phyloP scores from a whole-genome alignment of 805 yeast genomes.

The Monosporozyma yasuniensis region DNA sequence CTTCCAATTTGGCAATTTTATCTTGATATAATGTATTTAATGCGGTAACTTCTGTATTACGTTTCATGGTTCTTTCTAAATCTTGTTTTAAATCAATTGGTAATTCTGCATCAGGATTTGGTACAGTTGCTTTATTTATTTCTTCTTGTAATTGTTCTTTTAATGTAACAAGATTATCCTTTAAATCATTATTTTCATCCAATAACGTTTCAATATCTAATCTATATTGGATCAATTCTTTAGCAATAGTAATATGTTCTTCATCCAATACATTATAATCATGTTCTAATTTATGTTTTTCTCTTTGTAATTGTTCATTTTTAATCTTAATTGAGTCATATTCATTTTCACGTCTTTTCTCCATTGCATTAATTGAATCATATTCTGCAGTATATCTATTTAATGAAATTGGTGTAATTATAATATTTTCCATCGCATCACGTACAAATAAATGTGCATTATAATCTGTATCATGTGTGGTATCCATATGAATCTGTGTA shows the following conservation, averaged over 20 bases:
- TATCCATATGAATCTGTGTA: not conserved
- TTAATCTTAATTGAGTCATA: slow-evolving; percentile 56
- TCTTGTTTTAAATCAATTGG: slow-evolving; percentile 41
- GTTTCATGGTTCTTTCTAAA: slow-evolving; percentile 49
- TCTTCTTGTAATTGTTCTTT: slow-evolving; percentile 32
- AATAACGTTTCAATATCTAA: slow-evolving; percentile 62
- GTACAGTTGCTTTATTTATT: slow-evolving; percentile 21
- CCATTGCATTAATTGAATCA: slow-evolving; percentile 59
- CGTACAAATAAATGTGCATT: slow-evolving; percentile 64
- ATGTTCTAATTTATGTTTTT: slow-evolving; percentile 63
- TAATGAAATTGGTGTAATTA: slow-evolving; percentile 63
- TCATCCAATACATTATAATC: slow-evolving; percentile 59
- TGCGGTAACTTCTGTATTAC: slow-evolving; percentile 59
- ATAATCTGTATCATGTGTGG: slow-evolving; percentile 33
- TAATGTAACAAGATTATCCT: slow-evolving; percentile 40
- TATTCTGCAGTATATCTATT: slow-evolving; percentile 66
- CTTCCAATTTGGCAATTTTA: slow-evolving; percentile 37
- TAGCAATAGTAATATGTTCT: slow-evolving; percentile 82
- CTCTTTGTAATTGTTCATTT: slow-evolving; percentile 66
- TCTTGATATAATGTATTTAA: slow-evolving; percentile 51
- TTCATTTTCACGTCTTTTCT: slow-evolving; percentile 51
- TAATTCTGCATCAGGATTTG: slow-evolving; percentile 30
- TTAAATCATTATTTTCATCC: slow-evolving; percentile 63
- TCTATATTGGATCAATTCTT: slow-evolving; percentile 75
- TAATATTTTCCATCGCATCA: slow-evolving; percentile 62